A percentile compares a stretch with the other conserved stretches of the same genome.
These are phyloP conservation scores for Kandelia obovata DNA, from an alignment of 345 rosid genomes.

Conservation along the genomic window DNA sequence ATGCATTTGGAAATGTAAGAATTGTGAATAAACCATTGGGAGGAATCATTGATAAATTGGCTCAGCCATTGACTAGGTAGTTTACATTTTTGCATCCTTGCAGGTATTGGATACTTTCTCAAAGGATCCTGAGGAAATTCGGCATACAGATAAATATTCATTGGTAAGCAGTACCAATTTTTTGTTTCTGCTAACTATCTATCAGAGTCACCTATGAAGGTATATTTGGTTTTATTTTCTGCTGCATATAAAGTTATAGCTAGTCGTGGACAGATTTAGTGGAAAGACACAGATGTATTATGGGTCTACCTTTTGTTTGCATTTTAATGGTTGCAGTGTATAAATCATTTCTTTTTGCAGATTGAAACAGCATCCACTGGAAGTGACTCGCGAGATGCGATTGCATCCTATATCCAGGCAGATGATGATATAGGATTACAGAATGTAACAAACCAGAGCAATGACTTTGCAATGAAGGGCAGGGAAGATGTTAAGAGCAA, in stretches of 20 bases:
- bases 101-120: slow-evolving; percentile 43
- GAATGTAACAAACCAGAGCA: slow-evolving; percentile 23
- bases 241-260: slow-evolving; percentile 2
- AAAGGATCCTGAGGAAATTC: slow-evolving; percentile 39
- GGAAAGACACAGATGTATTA: slow-evolving; percentile 6
- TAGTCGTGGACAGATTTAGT: background rate
- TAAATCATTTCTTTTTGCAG: slow-evolving; percentile 36
- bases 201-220: slow-evolving; percentile 3
- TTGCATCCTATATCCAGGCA: slow-evolving; percentile 31
- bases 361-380: slow-evolving; percentile 41
- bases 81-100: slow-evolving; percentile 26
- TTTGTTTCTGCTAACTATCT: slow-evolving; percentile 7
- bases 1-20: slow-evolving; percentile 48
- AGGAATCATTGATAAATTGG: slow-evolving; percentile 15
- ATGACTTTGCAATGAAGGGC: slow-evolving; percentile 19
- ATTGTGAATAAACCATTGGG: slow-evolving; percentile 22
- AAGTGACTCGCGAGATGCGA: slow-evolving; percentile 43
- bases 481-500: slow-evolving; percentile 31
- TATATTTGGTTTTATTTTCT: slow-evolving; percentile 1
- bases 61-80: slow-evolving; percentile 11
- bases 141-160: slow-evolving; percentile 41
- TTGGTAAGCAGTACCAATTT: slow-evolving; percentile 35
- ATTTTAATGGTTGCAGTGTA: slow-evolving; percentile 4
- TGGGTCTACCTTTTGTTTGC: slow-evolving; percentile 1
- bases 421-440: slow-evolving; percentile 29